phyloP scores from a whole-genome alignment of 805 yeast species.

The Hanseniaspora guilliermondii region DNA sequence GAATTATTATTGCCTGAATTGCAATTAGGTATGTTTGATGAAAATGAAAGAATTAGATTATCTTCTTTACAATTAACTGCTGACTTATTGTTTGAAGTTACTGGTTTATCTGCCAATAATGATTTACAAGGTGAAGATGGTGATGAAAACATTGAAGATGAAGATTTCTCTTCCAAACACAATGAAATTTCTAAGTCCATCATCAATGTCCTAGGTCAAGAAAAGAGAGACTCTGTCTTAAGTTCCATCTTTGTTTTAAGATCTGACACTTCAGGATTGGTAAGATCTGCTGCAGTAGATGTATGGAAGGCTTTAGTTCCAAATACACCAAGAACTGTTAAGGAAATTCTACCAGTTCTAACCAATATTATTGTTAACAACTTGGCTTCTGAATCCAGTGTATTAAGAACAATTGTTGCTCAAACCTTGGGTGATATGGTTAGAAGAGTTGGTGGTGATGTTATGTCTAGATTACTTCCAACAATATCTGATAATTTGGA shows the following conservation, averaged over 20 bases:
- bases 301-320: conserved; percentile 95
- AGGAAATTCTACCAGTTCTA: conserved; percentile 77
- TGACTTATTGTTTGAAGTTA: conserved; percentile 82
- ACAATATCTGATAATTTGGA: conserved; percentile 57
- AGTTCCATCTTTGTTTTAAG: conserved; percentile 87
- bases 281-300: conserved; percentile 78
- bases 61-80: conserved; percentile 93
- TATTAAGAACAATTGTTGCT: conserved; percentile 78
- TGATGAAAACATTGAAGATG: conserved; percentile 25
- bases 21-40: conserved; percentile 76
- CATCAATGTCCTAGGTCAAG: conserved; percentile 69
- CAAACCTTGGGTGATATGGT: conserved; percentile 89
- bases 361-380: conserved; percentile 68
- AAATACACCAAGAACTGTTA: conserved; percentile 87
- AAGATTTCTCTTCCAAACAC: conserved; percentile 33
- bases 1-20: conserved; percentile 88
- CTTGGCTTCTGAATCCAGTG: conserved; percentile 69
- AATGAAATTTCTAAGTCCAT: conserved; percentile 51
- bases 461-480: conserved; percentile 73
- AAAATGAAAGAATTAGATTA: conserved; percentile 72
- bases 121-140: conserved; percentile 53
- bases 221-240: conserved; percentile 75
- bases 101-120: conserved; percentile 73
- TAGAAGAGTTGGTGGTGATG: conserved; percentile 82
- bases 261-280: conserved; percentile 77